Evolutionary conservation across 164 flowering plant genomes (phyloP).

Genomic region (Taxillus chinensis): DNA sequence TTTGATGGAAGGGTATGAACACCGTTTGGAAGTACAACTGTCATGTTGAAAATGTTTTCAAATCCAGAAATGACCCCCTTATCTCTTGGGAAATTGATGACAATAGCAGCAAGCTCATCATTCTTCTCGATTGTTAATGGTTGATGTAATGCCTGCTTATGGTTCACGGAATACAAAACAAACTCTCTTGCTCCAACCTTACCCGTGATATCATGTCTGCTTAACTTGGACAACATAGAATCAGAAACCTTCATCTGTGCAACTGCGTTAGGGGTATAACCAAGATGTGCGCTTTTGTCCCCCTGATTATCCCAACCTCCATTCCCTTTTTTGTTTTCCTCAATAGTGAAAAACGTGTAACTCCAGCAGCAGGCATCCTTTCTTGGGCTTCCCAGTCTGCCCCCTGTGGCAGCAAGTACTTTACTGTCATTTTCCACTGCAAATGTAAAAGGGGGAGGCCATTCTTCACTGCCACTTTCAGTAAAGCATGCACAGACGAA

Average conservation of each 20-base stretch:
- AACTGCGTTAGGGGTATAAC: conserved; percentile 25
- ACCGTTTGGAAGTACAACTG: conserved; percentile 37
- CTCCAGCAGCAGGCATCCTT: conserved; percentile 16
- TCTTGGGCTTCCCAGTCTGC: conserved; percentile 10
- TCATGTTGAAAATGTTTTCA: conserved; percentile 12
- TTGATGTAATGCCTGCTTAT: conserved; percentile 12
- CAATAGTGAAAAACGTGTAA: conserved; percentile 28
- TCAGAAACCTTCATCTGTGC: conserved; percentile 39
- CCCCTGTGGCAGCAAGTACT: conserved; percentile 34
- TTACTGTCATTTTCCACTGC: conserved; percentile 25
- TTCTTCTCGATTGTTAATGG: conserved; percentile 16
- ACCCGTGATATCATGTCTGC: not conserved
- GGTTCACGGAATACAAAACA: conserved; percentile 25
- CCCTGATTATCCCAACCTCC: conserved; percentile 34
- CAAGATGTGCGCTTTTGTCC: conserved; percentile 23
- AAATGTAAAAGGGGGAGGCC: conserved; percentile 36
- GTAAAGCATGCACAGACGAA: conserved; percentile 26
- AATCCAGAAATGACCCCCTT: not conserved
- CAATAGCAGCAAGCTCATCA: conserved; percentile 40
- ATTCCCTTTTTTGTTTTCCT: conserved; percentile 28
- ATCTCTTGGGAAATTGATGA: conserved; percentile 19
- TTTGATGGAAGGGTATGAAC: conserved; percentile 31
- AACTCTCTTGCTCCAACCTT: conserved; percentile 16
- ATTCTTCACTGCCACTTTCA: conserved; percentile 29
- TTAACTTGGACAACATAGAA: conserved; percentile 8